Evolutionary conservation across 805 yeast genomes (phyloP), one percentile per base, ranked within the genome.

Genomic region (Saturnispora bothae): DNA sequence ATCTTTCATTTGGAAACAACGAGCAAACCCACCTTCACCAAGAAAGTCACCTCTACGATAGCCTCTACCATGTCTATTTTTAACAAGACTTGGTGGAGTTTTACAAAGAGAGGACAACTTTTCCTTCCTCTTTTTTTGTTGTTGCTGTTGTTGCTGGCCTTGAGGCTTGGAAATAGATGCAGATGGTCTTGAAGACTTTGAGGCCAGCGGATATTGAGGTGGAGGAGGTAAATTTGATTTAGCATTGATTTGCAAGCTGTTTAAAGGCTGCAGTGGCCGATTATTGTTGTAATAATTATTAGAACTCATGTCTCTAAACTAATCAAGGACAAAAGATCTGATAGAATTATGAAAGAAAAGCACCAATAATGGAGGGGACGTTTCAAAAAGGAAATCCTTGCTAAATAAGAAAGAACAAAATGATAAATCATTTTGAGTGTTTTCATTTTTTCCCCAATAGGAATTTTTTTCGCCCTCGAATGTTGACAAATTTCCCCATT

Each of bases 11-110:
- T 92, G 96, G 63, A 92, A 92, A 57, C 99, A 92, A 54, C 97
- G 76, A 14, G 98, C 99, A 66, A 92, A 92, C 0, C 99, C 99
- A 43, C 99, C 99, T 64, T 89, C 97, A 27, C 98, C 98, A 26
- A 92, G 66, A 51, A 86, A 88, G 43, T 69, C 69, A 2, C 97
- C 97, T 55, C 97, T 73, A 46, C 82, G 84, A 60, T 83, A 92
- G 50, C 86, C 94, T 54, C 83, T 75, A 31, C 96, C 96, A 42
- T 72, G 69, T 61, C 88, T 73, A 31, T 92, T 84, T 49, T 89
- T 73, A 48, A 92, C 94, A 47, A 88, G 70, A 14, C 95, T 81
- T 26, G 98, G 98, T 2, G 98, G 98, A 2, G 98, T 92, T 60
- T 85, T 84, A 61, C 98, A 92, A 37, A 92, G 68, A 0, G 96